Evolutionary conservation across 2,329 filamentous ascomycete species (phyloP), one percentile per base, ranked within the genome.

Genomic region (Penicillium sp.): DNA sequence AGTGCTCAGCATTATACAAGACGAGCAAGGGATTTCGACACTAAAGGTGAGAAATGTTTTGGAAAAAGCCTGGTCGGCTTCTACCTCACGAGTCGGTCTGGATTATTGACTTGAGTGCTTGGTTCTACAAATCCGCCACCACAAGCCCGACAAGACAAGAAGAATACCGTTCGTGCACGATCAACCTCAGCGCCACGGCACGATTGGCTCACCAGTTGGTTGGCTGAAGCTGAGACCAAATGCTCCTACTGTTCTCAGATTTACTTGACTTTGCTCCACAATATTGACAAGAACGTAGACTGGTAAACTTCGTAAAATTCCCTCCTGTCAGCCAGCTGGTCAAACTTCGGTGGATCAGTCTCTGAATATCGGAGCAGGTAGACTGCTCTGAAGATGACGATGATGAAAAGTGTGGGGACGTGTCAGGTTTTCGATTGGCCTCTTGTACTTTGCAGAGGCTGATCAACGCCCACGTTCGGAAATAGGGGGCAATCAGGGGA

Each of bases 381-480:
- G n/a, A 35, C 26, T 10, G n/a, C 19, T 49, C 52, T 55, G 22
- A 52, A 58, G 25, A 52, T 28, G 61, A 52, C 22, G 57, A 59
- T 63, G 58, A 63, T 57, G 38, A 40, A 40, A 16, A 40, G 6
- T 16, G 38, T 40, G 38, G 38, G 4, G 16, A 19, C 38, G 19
- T 40, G 38, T 19, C 16, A 19, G 16, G 16, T 5, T 8, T 40
- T n/a, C 37, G 38, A 40, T 40, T 40, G 38, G 38, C 6, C 16
- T 40, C 16, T 8, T 40, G 38, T 19, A 40, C 16, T 40, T 40
- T 40, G 38, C 19, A 40, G 6, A 19, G 5, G 38, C 38, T 40
- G 38, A 40, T 40, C n/a, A 40, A 19, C 38, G 38, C 38, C 38
- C 16, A 19, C 6, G 19, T 40, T 40, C 38, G 19, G 38, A n/a